A percentile compares a stretch with the other conserved stretches of the same genome.
Evolutionary conservation across 495 filamentous ascomycete genomes (phyloP).

Genomic region (Hypoxylon subgilvum): DNA sequence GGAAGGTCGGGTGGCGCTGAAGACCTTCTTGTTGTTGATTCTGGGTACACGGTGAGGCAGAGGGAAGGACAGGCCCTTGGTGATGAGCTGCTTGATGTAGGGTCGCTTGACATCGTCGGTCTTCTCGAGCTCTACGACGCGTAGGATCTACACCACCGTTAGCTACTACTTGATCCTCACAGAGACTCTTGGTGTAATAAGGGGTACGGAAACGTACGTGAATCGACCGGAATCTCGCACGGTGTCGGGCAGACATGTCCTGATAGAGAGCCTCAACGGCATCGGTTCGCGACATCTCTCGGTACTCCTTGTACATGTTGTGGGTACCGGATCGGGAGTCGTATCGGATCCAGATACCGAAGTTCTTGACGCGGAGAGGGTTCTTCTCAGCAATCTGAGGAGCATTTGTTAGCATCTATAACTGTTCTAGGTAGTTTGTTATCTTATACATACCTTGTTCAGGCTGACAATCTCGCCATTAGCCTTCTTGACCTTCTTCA

Average conservation of each 20-base stretch:
- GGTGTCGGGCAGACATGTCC: constrained; percentile 98
- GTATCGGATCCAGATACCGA: constrained; percentile 99
- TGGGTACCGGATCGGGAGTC: constrained; percentile 99
- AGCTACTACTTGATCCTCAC: constrained; percentile 26
- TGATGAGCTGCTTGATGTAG: constrained; percentile 97
- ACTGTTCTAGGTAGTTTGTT: background rate
- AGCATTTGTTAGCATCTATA: constrained; percentile 7
- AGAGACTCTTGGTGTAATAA: too few relatives aligned
- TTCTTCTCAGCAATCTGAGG: constrained; percentile 96
- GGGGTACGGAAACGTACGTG: constrained; percentile 85
- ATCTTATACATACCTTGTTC: constrained; percentile 76
- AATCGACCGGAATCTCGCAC: constrained; percentile 94
- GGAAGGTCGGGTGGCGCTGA: constrained; percentile 85
- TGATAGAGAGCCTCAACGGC: constrained; percentile 97
- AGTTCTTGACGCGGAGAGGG: constrained; percentile 99
- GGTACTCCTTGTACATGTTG: constrained; percentile 99
- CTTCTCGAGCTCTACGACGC: constrained; percentile 96
- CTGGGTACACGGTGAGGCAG: constrained; percentile 92
- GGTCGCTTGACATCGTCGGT: constrained; percentile 89
- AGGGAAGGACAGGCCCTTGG: constrained; percentile 96
- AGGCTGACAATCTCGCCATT: constrained; percentile 98
- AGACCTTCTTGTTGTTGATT: constrained; percentile 81
- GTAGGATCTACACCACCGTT: constrained; percentile 76
- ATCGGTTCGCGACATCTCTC: constrained; percentile 92
- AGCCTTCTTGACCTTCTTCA: constrained; percentile 99